Conservation (phyloP, 352 stramenopile genomes). For the Phytophthora hybrid region DNA sequence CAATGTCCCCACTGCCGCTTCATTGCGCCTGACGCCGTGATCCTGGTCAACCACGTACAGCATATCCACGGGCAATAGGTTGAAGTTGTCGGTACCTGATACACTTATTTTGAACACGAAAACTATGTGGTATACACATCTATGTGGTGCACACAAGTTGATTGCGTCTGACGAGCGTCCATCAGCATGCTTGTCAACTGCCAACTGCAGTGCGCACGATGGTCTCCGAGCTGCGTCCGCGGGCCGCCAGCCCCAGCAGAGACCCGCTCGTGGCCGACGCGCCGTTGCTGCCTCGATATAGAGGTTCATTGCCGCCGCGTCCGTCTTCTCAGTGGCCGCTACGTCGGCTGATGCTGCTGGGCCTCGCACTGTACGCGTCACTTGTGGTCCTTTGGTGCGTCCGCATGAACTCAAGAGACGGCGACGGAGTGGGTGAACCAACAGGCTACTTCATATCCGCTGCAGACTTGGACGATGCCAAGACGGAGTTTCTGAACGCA, state of each 20-base stretch:
- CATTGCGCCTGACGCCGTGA: slow-evolving; percentile 57
- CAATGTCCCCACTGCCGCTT: slow-evolving; percentile 77
- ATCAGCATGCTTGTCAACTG: slow-evolving; percentile 25
- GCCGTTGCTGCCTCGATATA: slow-evolving; percentile 21
- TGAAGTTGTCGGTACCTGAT: slow-evolving; percentile 11
- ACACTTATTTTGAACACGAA: slow-evolving; percentile 2
- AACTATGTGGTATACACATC: too few relatives aligned
- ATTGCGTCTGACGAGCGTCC: too few relatives aligned
- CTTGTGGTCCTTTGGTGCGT: slow-evolving; percentile 31
- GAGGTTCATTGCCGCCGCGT: neutral
- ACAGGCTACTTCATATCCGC: slow-evolving; percentile 21
- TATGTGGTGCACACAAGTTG: too few relatives aligned
- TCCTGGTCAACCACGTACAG: slow-evolving; percentile 85
- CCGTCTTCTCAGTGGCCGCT: neutral
- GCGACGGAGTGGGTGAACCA: neutral
- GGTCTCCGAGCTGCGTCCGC: slow-evolving; percentile 23
- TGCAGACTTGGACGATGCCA: slow-evolving; percentile 14
- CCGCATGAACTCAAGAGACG: neutral
- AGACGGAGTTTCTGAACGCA: slow-evolving; percentile 24
- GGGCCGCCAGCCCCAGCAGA: slow-evolving; percentile 11
- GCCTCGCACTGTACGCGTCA: slow-evolving; percentile 25
- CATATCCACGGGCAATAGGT: slow-evolving; percentile 60
- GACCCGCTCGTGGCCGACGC: neutral
- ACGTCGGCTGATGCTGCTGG: slow-evolving; percentile 24
- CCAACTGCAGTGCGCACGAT: slow-evolving; percentile 7